These are phyloP conservation scores for Exophiala calicioides DNA, from an alignment of 2,329 filamentous ascomycete species.

Conservation along the genomic window DNA sequence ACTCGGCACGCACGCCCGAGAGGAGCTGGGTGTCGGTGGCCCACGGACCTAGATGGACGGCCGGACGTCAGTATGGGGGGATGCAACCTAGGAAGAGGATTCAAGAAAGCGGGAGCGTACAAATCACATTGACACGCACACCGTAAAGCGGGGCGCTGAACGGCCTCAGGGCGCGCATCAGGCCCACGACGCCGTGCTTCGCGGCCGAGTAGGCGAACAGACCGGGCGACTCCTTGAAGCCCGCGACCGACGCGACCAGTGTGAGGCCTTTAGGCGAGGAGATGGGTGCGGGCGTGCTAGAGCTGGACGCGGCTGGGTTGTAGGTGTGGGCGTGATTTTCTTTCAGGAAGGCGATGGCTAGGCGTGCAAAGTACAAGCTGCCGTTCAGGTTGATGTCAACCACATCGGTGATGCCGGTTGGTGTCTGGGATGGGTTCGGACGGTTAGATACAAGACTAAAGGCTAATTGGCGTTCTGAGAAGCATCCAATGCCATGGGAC, in stretches of 20 bases:
- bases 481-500: too few species aligned
- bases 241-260: slow-evolving; percentile 50
- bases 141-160: slow-evolving; percentile 40
- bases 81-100: not conserved
- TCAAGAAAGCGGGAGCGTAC: slow-evolving; percentile 22
- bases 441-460: too few species aligned
- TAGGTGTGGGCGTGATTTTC: slow-evolving; percentile 22
- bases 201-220: slow-evolving; percentile 50
- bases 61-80: not conserved
- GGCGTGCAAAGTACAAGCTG: slow-evolving; percentile 51
- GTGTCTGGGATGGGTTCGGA: too few species aligned
- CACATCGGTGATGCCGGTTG: slow-evolving; percentile 22
- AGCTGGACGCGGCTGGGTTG: too few species aligned
- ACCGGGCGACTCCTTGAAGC: slow-evolving; percentile 52
- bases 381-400: slow-evolving; percentile 44
- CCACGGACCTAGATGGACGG: slow-evolving; percentile 38
- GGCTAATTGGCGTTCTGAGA: too few species aligned
- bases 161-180: slow-evolving; percentile 50
- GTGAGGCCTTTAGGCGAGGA: slow-evolving; percentile 41
- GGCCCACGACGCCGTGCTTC: slow-evolving; percentile 54
- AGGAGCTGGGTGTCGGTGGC: slow-evolving; percentile 45
- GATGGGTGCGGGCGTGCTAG: slow-evolving; percentile 18
- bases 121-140: slow-evolving; percentile 48
- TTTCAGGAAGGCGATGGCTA: slow-evolving; percentile 52
- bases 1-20: slow-evolving; percentile 40